Evolutionary conservation across 1,139 yeast species (phyloP), one percentile per base, ranked within the genome.

Genomic region (Suhomyces terraborum): DNA sequence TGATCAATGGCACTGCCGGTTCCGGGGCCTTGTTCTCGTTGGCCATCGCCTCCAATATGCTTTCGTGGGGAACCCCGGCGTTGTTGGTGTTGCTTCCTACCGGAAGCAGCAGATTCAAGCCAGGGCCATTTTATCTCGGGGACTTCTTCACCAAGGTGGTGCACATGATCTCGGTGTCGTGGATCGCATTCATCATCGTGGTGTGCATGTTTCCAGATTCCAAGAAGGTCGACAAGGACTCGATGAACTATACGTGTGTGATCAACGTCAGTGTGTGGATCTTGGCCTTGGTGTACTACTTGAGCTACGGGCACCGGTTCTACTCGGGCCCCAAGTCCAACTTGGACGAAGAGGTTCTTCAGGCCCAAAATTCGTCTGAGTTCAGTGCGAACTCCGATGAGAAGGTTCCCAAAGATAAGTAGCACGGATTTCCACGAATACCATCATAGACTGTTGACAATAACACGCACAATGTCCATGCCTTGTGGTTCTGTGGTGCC

Each of bases 1-100:
- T 67, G 40, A 68, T 71, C 42, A 25, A 35, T 18, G 66, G 71
- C 16, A 37, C 51, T 9, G 55, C 60, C 41, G 73, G 72, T 33
- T 63, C 68, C 54, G 64, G 66, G 46, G 80, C 80, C 10, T 65
- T 75, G 38, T 75, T 75, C 56, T 73, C 79, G 1, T 74, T 76
- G 42, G 77, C 72, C 16, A 68, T 75, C 40, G 68, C 74, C 30
- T 72, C 77, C 21, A 75, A 72, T 55, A 62, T 52, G 50, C 62
- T 64, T 53, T 66, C 66, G 40, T 74, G 66, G 75, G 67, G 68
- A 23, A 61, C 58, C 19, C 79, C 79, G 4, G 62, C 69, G 4
- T 52, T 74, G 4, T 57, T 74, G 43, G 66, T 62, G 1, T 56
- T 69, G 36, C 58, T 73, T 26, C 77, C 79, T 2, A 56, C 62